Percentiles rank a stretch among this genome's conserved stretches.
phyloP scores from a whole-genome alignment of 2,329 filamentous ascomycete genomes.

The Neocatenulostroma microsporum region DNA sequence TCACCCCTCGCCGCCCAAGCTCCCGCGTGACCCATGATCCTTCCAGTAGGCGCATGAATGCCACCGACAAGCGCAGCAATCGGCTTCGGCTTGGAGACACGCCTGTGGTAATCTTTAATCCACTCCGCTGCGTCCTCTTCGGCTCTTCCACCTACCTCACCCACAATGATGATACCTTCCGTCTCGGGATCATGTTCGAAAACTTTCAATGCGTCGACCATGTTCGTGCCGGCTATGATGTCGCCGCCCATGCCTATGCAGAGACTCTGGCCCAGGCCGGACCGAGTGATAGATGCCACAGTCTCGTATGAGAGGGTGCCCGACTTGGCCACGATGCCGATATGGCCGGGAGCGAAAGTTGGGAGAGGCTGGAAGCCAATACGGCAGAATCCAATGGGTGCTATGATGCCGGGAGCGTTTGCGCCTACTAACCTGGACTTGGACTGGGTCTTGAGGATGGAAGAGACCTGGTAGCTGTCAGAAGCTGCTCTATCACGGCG shows the following conservation, averaged over 20 bases:
- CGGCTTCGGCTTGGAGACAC: constrained; percentile 59
- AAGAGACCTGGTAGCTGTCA: constrained; percentile 20
- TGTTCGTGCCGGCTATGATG: constrained; percentile 63
- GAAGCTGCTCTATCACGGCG: neutral
- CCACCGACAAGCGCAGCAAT: constrained; percentile 67
- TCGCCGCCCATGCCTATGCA: constrained; percentile 74
- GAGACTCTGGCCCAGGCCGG: constrained; percentile 68
- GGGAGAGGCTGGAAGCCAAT: constrained; percentile 71
- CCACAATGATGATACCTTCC: constrained; percentile 63
- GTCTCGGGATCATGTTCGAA: constrained; percentile 61
- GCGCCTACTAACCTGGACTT: constrained; percentile 67
- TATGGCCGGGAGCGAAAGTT: constrained; percentile 59
- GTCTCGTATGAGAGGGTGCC: constrained; percentile 75
- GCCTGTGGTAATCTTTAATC: constrained; percentile 58
- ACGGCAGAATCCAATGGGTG: constrained; percentile 60
- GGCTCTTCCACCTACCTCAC: constrained; percentile 62
- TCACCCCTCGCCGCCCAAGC: constrained; percentile 63
- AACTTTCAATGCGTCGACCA: constrained; percentile 61
- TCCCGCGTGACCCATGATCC: constrained; percentile 72
- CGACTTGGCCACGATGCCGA: constrained; percentile 73
- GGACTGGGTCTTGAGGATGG: constrained; percentile 62
- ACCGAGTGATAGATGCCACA: constrained; percentile 63
- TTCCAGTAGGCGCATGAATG: constrained; percentile 52
- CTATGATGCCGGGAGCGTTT: constrained; percentile 76
- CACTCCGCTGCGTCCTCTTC: constrained; percentile 67